Evolutionary conservation across 1,139 yeast genomes (phyloP).

Genomic region (Ogataea hybrid): DNA sequence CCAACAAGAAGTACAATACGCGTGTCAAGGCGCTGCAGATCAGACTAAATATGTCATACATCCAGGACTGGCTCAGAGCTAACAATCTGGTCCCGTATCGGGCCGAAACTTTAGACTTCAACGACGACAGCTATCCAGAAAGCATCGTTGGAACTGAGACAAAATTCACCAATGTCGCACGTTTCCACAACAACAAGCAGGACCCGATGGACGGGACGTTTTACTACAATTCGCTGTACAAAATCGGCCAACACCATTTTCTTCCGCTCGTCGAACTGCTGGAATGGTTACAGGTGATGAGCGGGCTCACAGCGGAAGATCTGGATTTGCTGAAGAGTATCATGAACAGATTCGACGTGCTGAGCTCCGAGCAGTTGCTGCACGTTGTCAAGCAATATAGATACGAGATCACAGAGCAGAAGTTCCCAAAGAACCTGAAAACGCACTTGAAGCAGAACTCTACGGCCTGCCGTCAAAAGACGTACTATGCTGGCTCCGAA

Average conservation of each 20-base stretch:
- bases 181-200: conserved; percentile 33
- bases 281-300: conserved; percentile 89
- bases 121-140: conserved; percentile 39
- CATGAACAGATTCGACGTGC: conserved; percentile 51
- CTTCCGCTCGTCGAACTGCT: conserved; percentile 75
- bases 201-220: conserved; percentile 41
- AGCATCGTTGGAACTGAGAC: conserved; percentile 35
- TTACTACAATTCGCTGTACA: conserved; percentile 54
- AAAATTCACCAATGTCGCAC: conserved; percentile 32
- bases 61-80: conserved; percentile 91
- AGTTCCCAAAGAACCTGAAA: conserved; percentile 48
- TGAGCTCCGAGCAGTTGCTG: conserved; percentile 69
- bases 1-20: conserved; percentile 63
- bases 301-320: conserved; percentile 42
- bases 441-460: conserved; percentile 32
- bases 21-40: conserved; percentile 88
- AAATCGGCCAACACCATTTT: conserved; percentile 63
- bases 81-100: conserved; percentile 60
- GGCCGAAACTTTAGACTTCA: conserved; percentile 40
- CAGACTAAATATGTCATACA: conserved; percentile 74
- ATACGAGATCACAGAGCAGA: conserved; percentile 78
- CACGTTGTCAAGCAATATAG: conserved; percentile 75
- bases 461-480: conserved; percentile 41
- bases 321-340: conserved; percentile 58
- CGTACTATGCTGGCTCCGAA: conserved; percentile 38